Evolutionary conservation across 345 rosid genomes (phyloP).

Genomic region (Citrus glauca): DNA sequence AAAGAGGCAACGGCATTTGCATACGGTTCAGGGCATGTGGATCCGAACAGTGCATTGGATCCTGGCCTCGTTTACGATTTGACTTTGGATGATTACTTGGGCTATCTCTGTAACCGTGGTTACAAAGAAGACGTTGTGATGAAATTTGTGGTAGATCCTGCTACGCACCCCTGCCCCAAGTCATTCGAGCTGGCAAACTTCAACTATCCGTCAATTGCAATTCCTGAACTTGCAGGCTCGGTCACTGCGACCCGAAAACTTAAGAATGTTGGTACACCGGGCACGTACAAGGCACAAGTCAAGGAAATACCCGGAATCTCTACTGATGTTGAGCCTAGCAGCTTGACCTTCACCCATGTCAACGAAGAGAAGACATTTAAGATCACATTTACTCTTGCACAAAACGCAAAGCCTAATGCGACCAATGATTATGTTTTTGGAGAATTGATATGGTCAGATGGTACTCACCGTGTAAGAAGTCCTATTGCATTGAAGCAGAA

Average conservation of each 20-base stretch:
- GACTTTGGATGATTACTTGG: background rate
- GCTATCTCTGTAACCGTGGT: background rate
- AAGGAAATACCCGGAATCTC: background rate
- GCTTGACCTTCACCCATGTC: background rate
- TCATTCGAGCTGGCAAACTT: slow-evolving; percentile 19
- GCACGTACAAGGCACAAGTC: background rate
- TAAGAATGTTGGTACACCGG: background rate
- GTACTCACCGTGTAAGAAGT: background rate
- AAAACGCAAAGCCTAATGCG: background rate
- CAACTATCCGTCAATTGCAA: slow-evolving; percentile 55
- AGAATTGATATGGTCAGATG: background rate
- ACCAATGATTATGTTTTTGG: background rate
- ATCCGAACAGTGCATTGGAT: background rate
- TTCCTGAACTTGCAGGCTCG: slow-evolving; percentile 17
- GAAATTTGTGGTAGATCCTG: no score
- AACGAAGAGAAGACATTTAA: background rate
- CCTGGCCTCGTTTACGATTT: background rate
- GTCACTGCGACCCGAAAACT: background rate
- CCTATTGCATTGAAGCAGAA: background rate
- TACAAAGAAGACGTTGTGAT: no score
- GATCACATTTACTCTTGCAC: background rate
- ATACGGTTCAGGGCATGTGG: background rate
- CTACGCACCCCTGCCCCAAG: slow-evolving; percentile 24
- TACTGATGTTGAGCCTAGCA: background rate
- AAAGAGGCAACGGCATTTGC: background rate